A percentile compares a stretch with the other conserved stretches of the same genome.
phyloP scores from a whole-genome alignment of 2,329 filamentous ascomycete species.

The Cladophialophora yegresii region DNA sequence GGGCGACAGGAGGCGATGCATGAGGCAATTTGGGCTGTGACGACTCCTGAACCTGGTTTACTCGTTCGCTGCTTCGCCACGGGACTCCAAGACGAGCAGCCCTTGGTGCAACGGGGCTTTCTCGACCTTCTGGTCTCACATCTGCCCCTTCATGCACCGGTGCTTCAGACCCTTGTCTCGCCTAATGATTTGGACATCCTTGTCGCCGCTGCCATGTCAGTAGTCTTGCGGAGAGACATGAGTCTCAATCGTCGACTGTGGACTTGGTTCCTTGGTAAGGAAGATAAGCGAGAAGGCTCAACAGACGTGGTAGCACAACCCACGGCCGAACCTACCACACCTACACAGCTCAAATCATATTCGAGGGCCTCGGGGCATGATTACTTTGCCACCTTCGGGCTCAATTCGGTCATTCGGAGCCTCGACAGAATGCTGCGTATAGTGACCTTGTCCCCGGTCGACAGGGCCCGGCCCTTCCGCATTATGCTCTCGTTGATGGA shows the following conservation, averaged over 20 bases:
- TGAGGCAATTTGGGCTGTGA: conserved; percentile 64
- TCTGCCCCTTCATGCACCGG: conserved; percentile 77
- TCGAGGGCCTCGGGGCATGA: conserved; percentile 57
- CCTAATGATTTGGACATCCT: conserved; percentile 76
- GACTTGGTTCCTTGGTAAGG: conserved; percentile 91
- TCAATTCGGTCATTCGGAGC: conserved; percentile 71
- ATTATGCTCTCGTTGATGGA: conserved; percentile 97
- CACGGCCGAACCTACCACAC: conserved; percentile 4
- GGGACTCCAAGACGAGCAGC: conserved; percentile 80
- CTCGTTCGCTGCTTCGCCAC: conserved; percentile 89
- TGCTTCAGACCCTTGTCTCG: conserved; percentile 75
- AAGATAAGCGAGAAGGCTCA: conserved; percentile 40
- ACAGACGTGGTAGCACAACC: conserved; percentile 15
- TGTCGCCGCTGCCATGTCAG: conserved; percentile 77
- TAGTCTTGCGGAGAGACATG: conserved; percentile 91
- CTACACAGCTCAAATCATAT: conserved; percentile 16
- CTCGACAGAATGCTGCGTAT: conserved; percentile 74
- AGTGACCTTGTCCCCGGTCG: conserved; percentile 57
- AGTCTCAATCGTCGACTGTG: conserved; percentile 92
- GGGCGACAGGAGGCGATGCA: conserved; percentile 51
- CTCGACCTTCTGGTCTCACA: conserved; percentile 89
- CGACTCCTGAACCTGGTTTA: conserved; percentile 86
- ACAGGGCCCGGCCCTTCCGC: conserved; percentile 81
- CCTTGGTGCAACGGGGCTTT: conserved; percentile 91
- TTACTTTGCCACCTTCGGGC: conserved; percentile 81